These are phyloP conservation scores for Aphanoascus verrucosus DNA, from an alignment of 2,329 filamentous ascomycete genomes.

Conservation along the genomic window DNA sequence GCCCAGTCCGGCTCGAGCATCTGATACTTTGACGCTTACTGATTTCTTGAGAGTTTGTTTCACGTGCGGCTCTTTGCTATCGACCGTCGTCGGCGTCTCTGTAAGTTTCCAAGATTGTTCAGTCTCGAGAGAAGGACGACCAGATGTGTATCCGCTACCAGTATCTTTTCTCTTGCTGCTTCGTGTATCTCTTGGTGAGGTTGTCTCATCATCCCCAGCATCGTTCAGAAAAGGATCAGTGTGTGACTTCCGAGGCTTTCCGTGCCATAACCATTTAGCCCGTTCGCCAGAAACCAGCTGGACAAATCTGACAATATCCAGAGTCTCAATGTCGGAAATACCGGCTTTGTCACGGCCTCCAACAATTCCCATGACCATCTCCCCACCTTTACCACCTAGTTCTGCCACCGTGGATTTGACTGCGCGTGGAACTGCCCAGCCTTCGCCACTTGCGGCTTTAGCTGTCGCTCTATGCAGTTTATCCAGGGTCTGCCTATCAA, in stretches of 20 bases:
- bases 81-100: slow-evolving; percentile 21
- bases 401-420: slow-evolving; percentile 94
- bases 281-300: slow-evolving; percentile 68
- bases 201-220: slow-evolving; percentile 30
- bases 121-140: slow-evolving; percentile 23
- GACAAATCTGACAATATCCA: slow-evolving; percentile 76
- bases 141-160: slow-evolving; percentile 28
- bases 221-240: slow-evolving; percentile 25
- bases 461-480: slow-evolving; percentile 72
- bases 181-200: slow-evolving; percentile 39
- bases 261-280: slow-evolving; percentile 89
- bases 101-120: slow-evolving; percentile 25
- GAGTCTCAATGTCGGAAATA: slow-evolving; percentile 83
- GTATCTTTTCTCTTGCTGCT: slow-evolving; percentile 30
- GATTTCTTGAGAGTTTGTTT: slow-evolving; percentile 64
- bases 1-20: slow-evolving; percentile 70
- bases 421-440: slow-evolving; percentile 83
- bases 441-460: slow-evolving; percentile 79
- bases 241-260: slow-evolving; percentile 62
- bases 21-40: slow-evolving; percentile 66
- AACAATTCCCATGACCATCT: slow-evolving; percentile 93
- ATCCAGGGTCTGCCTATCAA: slow-evolving; percentile 75
- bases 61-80: slow-evolving; percentile 38
- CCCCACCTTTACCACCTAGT: slow-evolving; percentile 83
- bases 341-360: slow-evolving; percentile 75